Evolutionary conservation across 2,329 filamentous ascomycete species (phyloP), one percentile per base, ranked within the genome.

Genomic region (Botrytis deweyae): DNA sequence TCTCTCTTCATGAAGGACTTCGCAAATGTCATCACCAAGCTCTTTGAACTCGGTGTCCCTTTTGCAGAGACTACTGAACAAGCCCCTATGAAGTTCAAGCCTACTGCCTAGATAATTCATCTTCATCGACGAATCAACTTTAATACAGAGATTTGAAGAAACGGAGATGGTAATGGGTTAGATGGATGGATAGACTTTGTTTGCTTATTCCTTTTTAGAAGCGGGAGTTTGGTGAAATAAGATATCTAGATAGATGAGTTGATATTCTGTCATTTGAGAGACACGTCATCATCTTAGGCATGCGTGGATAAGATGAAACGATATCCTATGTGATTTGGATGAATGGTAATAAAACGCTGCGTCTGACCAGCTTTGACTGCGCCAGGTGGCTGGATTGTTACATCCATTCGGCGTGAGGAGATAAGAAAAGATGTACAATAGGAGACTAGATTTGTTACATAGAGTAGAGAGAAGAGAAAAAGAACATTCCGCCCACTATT

Each of bases 1-100:
- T 92, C 94, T 73, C 86, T 86, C 70, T 99, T 98, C 89, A 98
- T 98, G 89, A 91, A 92, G 84, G 95, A 98, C 83, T 99, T 98
- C 83, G 87, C 91, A 20, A 88, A 90, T 58, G 94, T 92, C 70
- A 87, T 95, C 73, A 84, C 88, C 79, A 95, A 92, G 86, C 89
- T 99, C 67, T 95, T 98, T 79, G 95, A 98, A 88, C 90, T 98
- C 22, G 95, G 95, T 80, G 95, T 98, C 74, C 95, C 95, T 52
- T 98, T 98, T 83, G 83, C 89, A 79, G 88, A 89, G 82, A 87
- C 88, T 79, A 83, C 84, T 22, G 87, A 91, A 82, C 87, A 86
- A 80, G 83, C 84, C 65, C 82, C 84, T 77, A 91, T 86, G 83
- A 86, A 84, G 78, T 89, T 95, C 85, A 94, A 94, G 89, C 82